phyloP scores from a whole-genome alignment of 306 rosid genomes.

The Urtica urens region DNA sequence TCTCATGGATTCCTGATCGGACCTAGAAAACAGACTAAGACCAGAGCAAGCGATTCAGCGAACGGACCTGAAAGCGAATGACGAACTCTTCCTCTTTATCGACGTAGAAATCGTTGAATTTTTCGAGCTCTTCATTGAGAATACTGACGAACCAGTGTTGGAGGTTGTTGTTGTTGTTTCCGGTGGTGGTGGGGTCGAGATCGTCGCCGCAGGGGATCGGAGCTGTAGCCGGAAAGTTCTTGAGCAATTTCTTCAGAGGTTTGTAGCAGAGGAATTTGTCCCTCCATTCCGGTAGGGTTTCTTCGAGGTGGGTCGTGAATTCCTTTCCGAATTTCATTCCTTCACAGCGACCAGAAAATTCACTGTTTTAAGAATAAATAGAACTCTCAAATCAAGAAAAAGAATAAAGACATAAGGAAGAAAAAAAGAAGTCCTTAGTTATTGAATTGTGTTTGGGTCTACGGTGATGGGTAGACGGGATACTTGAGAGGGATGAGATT shows the following conservation, averaged over 20 bases:
- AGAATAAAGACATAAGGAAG: not conserved
- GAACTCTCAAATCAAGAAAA: not conserved
- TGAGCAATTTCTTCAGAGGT: constrained; percentile 71
- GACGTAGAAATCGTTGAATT: constrained; percentile 77
- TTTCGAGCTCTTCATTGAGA: constrained; percentile 67
- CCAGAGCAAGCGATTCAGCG: not conserved
- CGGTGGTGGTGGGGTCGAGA: not conserved
- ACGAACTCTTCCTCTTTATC: constrained; percentile 91
- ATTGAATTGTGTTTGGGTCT: not conserved
- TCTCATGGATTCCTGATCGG: too few relatives aligned
- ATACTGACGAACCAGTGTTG: constrained; percentile 72
- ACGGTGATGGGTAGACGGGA: not conserved
- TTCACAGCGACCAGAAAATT: not conserved
- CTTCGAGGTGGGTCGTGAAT: constrained; percentile 74
- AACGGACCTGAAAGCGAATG: constrained; percentile 73
- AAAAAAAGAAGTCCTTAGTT: not conserved
- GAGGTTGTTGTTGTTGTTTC: constrained; percentile 11
- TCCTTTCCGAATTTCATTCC: constrained; percentile 92
- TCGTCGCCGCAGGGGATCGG: not conserved
- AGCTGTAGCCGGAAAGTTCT: constrained; percentile 23
- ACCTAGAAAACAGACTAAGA: too few relatives aligned
- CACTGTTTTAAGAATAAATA: not conserved
- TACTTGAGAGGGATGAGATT: not conserved
- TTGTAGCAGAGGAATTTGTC: constrained; percentile 94
- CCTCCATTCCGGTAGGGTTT: constrained; percentile 94